These are phyloP conservation scores for Bipolaris bicolor DNA, from an alignment of 2,329 filamentous ascomycete species.

Conservation along the genomic window DNA sequence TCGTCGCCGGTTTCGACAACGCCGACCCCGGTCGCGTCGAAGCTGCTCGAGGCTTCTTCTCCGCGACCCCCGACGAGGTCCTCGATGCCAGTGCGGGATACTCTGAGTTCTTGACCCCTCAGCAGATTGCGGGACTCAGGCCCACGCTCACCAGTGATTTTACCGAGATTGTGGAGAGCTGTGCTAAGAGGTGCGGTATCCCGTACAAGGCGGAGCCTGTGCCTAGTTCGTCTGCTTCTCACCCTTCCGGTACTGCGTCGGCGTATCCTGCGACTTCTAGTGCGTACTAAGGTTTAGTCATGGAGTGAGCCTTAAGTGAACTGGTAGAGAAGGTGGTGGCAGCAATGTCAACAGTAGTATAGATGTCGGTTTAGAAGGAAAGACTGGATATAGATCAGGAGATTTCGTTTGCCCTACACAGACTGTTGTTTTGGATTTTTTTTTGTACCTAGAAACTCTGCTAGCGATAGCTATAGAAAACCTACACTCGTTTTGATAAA, in stretches of 20 bases:
- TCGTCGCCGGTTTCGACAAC: conserved; percentile 47
- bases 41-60: conserved; percentile 44
- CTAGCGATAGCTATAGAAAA: conserved; percentile 1
- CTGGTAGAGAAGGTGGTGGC: no score
- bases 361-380: no score
- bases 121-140: conserved; percentile 20
- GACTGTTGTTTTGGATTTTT: no score
- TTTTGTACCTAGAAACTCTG: background rate
- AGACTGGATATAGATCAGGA: no score
- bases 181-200: conserved; percentile 30
- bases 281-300: background rate
- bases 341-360: no score
- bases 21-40: conserved; percentile 46
- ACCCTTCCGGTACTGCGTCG: no score
- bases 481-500: background rate
- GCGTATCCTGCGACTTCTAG: background rate
- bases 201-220: conserved; percentile 8
- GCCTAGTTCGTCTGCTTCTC: background rate
- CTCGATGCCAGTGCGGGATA: conserved; percentile 21
- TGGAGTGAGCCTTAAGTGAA: no score
- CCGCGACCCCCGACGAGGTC: conserved; percentile 25
- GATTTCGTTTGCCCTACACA: no score
- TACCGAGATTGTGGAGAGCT: conserved; percentile 23
- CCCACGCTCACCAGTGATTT: conserved; percentile 25
- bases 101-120: conserved; percentile 25